Evolutionary conservation across 805 yeast genomes (phyloP).

Genomic region (Ogataea nakhonphanomensis): DNA sequence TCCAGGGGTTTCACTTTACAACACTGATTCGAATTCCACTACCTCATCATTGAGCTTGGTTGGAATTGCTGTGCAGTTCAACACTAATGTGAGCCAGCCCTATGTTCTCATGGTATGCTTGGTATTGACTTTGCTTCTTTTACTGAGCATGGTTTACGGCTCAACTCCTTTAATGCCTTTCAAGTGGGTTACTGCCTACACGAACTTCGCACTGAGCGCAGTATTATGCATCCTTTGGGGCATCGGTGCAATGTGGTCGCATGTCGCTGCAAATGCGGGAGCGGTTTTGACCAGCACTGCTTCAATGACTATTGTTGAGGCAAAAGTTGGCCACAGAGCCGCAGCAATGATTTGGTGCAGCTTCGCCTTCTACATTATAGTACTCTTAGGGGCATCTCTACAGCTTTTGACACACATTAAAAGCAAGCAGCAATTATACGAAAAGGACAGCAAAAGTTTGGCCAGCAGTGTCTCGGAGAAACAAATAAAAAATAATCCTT

Average conservation of each 20-base stretch:
- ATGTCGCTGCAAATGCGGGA: conserved; percentile 51
- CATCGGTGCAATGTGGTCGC: conserved; percentile 60
- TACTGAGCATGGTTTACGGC: conserved; percentile 42
- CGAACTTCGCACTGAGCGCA: conserved; percentile 33
- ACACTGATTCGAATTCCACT: conserved; percentile 31
- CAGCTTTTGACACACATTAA: conserved; percentile 35
- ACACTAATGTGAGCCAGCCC: conserved; percentile 50
- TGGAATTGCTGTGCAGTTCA: conserved; percentile 43
- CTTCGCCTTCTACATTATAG: conserved; percentile 45
- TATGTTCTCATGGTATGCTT: conserved; percentile 48
- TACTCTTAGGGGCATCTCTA: conserved; percentile 36
- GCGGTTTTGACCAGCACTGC: conserved; percentile 42
- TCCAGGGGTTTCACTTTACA: conserved; percentile 36
- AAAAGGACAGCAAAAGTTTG: conserved; percentile 6
- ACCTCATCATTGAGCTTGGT: conserved; percentile 42
- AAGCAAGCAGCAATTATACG: background rate
- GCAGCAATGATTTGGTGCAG: conserved; percentile 60
- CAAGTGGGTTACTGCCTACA: conserved; percentile 26
- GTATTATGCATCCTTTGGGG: conserved; percentile 53
- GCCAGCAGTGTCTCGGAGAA: conserved; percentile 1
- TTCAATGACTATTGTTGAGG: conserved; percentile 47
- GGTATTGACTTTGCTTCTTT: conserved; percentile 39
- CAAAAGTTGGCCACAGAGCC: conserved; percentile 48
- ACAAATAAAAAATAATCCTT: background rate
- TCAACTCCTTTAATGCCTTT: conserved; percentile 50